Conservation (phyloP, 73 alveolate species). For the Paramecium bursaria region DNA sequence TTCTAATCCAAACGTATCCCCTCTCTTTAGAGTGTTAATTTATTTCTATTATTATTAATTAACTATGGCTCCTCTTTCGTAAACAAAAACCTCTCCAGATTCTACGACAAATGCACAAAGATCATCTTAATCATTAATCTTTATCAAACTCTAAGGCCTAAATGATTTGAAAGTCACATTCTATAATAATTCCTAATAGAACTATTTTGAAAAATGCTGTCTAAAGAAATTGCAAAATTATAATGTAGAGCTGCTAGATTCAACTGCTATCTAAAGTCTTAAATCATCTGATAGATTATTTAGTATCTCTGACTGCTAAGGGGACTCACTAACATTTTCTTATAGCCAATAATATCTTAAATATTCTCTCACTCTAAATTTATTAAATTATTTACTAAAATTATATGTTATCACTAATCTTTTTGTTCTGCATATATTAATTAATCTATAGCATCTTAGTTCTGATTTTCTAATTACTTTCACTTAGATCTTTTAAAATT, state of each 20-base stretch:
- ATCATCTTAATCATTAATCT: background rate
- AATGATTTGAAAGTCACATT: background rate
- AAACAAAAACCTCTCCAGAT: constrained; percentile 37
- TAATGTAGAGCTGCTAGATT: constrained; percentile 44
- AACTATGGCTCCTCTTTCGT: background rate
- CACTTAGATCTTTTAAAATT: constrained; percentile 33
- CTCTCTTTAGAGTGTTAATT: background rate
- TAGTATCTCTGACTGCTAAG: constrained; percentile 33
- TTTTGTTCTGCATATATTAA: constrained; percentile 65
- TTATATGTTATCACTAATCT: constrained; percentile 37
- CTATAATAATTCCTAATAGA: background rate
- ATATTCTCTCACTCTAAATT: constrained; percentile 66
- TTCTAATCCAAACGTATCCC: constrained; percentile 29
- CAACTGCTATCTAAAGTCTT: constrained; percentile 43
- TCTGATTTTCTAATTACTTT: constrained; percentile 19
- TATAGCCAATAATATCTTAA: constrained; percentile 62
- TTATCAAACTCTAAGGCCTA: background rate
- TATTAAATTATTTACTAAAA: too few relatives aligned
- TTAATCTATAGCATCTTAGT: constrained; percentile 47
- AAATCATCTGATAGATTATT: constrained; percentile 64
- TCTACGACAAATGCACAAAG: background rate
- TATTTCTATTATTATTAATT: background rate
- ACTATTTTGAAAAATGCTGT: constrained; percentile 22
- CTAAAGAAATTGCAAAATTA: constrained; percentile 37
- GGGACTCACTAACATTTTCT: constrained; percentile 30